These are phyloP conservation scores for Cryptococcus sp. DNA, from an alignment of 1,284 basidiomycete genomes.

Conservation along the genomic window DNA sequence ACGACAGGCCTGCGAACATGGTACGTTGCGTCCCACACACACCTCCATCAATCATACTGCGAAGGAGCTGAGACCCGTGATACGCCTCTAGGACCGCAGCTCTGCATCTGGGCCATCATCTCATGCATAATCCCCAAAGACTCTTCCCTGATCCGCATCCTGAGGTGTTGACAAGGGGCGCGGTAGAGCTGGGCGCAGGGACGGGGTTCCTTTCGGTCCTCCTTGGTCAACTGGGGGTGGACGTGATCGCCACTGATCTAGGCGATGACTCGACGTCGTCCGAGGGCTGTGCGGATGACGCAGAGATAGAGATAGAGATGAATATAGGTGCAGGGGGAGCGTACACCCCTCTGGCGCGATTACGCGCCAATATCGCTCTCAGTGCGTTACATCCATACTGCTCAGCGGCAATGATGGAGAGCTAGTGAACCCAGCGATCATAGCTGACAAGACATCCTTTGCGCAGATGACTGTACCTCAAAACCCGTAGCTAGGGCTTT, in stretches of 20 bases:
- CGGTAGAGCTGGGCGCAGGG: slow-evolving; percentile 52
- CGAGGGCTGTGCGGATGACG: neutral
- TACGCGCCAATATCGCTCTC: slow-evolving; percentile 39
- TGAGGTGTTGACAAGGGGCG: slow-evolving; percentile 3
- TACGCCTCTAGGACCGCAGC: slow-evolving; percentile 32
- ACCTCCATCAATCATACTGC: slow-evolving; percentile 2
- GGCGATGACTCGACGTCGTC: slow-evolving; percentile 17
- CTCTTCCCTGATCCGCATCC: slow-evolving; percentile 8
- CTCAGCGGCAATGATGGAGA: neutral
- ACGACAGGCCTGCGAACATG: slow-evolving; percentile 54
- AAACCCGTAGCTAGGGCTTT: slow-evolving; percentile 21
- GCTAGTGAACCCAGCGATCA: too few relatives aligned
- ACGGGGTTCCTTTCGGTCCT: slow-evolving; percentile 51
- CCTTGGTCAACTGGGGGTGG: slow-evolving; percentile 35
- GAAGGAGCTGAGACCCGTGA: slow-evolving; percentile 5
- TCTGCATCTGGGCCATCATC: slow-evolving; percentile 43
- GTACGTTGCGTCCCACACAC: slow-evolving; percentile 21
- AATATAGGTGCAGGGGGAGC: slow-evolving; percentile 9
- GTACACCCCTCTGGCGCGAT: slow-evolving; percentile 37
- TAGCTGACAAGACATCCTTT: neutral
- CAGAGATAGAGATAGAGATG: slow-evolving; percentile 1
- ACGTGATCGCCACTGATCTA: slow-evolving; percentile 43
- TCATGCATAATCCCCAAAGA: slow-evolving; percentile 25
- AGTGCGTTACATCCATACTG: slow-evolving; percentile 33
- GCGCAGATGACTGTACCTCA: slow-evolving; percentile 9